phyloP scores from a whole-genome alignment of 108 stramenopile species.

The Asterionellopsis glacialis region DNA sequence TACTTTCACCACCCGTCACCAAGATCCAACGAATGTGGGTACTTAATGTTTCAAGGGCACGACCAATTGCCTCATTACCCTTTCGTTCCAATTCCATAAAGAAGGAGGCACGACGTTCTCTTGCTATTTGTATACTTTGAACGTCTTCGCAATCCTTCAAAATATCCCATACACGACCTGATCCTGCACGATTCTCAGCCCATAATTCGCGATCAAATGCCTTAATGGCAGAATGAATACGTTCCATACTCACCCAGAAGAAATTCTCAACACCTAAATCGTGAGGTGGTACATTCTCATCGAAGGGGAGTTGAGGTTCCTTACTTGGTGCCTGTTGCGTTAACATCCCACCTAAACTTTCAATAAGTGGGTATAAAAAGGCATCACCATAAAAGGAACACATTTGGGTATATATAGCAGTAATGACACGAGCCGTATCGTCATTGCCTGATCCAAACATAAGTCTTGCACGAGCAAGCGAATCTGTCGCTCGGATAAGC shows the following conservation, averaged over 20 bases:
- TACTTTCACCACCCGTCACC: slow-evolving; percentile 69
- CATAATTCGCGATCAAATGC: slow-evolving; percentile 82
- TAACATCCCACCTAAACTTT: slow-evolving; percentile 61
- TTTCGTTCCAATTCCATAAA: slow-evolving; percentile 75
- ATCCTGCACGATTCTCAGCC: slow-evolving; percentile 74
- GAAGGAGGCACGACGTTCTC: slow-evolving; percentile 58
- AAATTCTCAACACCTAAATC: slow-evolving; percentile 74
- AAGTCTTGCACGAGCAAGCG: slow-evolving; percentile 75
- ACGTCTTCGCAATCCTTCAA: slow-evolving; percentile 49
- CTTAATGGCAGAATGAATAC: slow-evolving; percentile 79
- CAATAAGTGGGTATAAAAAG: slow-evolving; percentile 77
- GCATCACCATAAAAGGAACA: slow-evolving; percentile 74
- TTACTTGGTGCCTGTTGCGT: slow-evolving; percentile 50
- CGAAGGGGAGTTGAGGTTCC: slow-evolving; percentile 74
- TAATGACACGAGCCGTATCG: slow-evolving; percentile 73
- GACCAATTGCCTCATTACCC: slow-evolving; percentile 71
- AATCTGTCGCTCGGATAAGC: slow-evolving; percentile 79
- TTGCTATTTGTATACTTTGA: slow-evolving; percentile 48
- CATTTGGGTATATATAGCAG: slow-evolving; percentile 80
- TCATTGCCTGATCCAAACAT: slow-evolving; percentile 82
- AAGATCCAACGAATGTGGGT: slow-evolving; percentile 84
- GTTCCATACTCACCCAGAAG: slow-evolving; percentile 81
- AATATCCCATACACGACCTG: slow-evolving; percentile 80
- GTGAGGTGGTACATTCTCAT: slow-evolving; percentile 71
- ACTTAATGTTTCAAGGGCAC: slow-evolving; percentile 72